Percentiles rank a stretch among this genome's conserved stretches.
Evolutionary conservation across 2,329 filamentous ascomycete genomes (phyloP).

Genomic region (Colletotrichum tanaceti): DNA sequence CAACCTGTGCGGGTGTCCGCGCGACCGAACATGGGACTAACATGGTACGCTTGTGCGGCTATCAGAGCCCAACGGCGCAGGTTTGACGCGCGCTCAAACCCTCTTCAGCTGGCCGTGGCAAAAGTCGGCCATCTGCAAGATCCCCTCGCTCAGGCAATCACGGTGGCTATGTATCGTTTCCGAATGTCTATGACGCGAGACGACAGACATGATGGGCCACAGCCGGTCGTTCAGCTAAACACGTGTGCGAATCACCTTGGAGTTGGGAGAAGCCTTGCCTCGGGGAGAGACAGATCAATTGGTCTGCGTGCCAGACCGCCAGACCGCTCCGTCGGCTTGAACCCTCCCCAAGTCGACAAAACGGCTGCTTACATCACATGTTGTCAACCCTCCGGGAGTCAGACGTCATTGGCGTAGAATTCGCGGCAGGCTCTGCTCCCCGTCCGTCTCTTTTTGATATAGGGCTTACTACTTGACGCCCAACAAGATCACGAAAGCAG

Average conservation of each 20-base stretch:
- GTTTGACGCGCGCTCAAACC: conserved; percentile 13
- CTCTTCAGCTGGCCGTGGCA: not conserved
- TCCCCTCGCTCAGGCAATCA: conserved; percentile 29
- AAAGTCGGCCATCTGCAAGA: conserved; percentile 8
- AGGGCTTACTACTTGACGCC: not conserved
- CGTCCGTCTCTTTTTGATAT: not conserved
- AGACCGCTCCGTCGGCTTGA: not conserved
- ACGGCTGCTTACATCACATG: not conserved
- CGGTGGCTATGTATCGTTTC: conserved; percentile 39
- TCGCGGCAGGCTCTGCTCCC: not conserved
- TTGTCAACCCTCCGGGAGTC: too few relatives aligned
- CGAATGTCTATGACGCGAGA: conserved; percentile 22
- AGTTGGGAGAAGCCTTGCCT: not conserved
- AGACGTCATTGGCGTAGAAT: not conserved
- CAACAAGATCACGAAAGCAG: not conserved
- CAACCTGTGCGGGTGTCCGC: conserved; percentile 18
- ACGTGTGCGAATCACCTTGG: not conserved
- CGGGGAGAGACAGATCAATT: not conserved
- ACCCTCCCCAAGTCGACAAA: not conserved
- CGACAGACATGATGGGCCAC: conserved; percentile 13
- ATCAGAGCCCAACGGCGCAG: conserved; percentile 19
- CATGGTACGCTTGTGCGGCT: conserved; percentile 10
- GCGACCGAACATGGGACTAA: conserved; percentile 34
- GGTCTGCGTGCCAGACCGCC: not conserved
- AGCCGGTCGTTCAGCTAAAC: conserved; percentile 10